Conservation (phyloP, 2,329 filamentous ascomycete species). For the Calonectria crousiana region DNA sequence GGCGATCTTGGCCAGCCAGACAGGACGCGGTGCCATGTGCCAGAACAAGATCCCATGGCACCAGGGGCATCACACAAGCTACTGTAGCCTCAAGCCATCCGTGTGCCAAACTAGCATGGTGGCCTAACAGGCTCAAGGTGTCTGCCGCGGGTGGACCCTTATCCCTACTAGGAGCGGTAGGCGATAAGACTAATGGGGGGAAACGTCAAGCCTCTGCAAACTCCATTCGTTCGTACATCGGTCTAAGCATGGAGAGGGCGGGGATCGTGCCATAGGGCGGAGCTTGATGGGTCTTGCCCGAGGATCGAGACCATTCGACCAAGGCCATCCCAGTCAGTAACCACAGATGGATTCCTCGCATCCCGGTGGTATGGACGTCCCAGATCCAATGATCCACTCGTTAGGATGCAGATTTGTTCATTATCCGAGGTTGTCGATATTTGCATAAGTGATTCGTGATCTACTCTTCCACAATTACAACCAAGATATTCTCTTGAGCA, state of each 20-base stretch:
- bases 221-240: conserved; percentile 37
- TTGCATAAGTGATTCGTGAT: conserved; percentile 29
- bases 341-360: conserved; percentile 36
- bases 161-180: conserved; percentile 22
- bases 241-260: conserved; percentile 33
- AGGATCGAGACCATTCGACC: conserved; percentile 45
- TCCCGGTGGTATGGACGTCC: conserved; percentile 43
- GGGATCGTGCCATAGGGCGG: conserved; percentile 46
- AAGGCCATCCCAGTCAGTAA: conserved; percentile 31
- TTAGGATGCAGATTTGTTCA: conserved; percentile 30
- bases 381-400: conserved; percentile 38
- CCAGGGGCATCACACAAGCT: conserved; percentile 38
- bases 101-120: conserved; percentile 42
- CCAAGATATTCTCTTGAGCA: background rate
- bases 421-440: conserved; percentile 35
- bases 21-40: conserved; percentile 39
- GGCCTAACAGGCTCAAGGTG: conserved; percentile 33
- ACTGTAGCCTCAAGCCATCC: conserved; percentile 42
- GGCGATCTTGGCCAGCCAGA: conserved; percentile 31
- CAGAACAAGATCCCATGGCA: conserved; percentile 33
- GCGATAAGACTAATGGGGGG: conserved; percentile 41
- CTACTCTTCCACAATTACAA: conserved; percentile 14
- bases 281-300: conserved; percentile 28
- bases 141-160: conserved; percentile 31
- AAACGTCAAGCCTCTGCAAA: conserved; percentile 43